Conservation (phyloP, 1,284 basidiomycete genomes). For the Microbotryum violaceum region DNA sequence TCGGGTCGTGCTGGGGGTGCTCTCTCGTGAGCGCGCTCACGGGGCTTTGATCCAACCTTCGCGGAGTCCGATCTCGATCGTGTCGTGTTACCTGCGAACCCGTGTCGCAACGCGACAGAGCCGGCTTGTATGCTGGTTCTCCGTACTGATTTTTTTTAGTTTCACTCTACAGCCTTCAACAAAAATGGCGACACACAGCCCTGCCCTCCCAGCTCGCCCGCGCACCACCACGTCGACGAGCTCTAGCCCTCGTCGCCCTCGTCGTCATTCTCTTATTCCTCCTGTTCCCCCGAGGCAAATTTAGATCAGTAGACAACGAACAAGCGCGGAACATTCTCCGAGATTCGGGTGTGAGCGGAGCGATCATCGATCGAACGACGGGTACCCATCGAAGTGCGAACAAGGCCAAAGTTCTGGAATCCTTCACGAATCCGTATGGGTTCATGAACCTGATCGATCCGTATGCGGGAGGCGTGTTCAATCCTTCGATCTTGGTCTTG, state of each 20-base stretch:
- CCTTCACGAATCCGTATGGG: conserved; percentile 22
- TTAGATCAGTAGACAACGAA: neutral
- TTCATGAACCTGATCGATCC: conserved; percentile 26
- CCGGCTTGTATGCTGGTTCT: no score
- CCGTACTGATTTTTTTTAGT: no score
- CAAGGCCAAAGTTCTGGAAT: conserved; percentile 22
- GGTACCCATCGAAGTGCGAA: conserved; percentile 10
- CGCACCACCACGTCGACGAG: conserved; percentile 11
- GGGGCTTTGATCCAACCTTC: no score
- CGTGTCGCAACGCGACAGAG: no score
- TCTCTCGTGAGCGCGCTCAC: no score
- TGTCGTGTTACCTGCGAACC: no score
- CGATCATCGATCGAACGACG: conserved; percentile 7
- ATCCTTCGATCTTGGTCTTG: conserved; percentile 15
- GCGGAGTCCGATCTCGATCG: no score
- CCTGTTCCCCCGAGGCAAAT: conserved; percentile 1
- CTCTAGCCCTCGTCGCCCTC: conserved; percentile 2
- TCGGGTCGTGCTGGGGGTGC: no score
- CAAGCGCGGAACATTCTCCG: neutral
- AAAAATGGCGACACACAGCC: no score
- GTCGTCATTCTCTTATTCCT: conserved; percentile 14
- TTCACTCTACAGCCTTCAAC: no score
- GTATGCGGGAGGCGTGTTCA: conserved; percentile 19
- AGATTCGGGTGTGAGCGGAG: neutral
- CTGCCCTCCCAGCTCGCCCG: no score